A percentile compares a stretch with the other conserved stretches of the same genome.
Evolutionary conservation across 257 asterid genomes (phyloP).

Genomic region (Solanum appendiculatum): DNA sequence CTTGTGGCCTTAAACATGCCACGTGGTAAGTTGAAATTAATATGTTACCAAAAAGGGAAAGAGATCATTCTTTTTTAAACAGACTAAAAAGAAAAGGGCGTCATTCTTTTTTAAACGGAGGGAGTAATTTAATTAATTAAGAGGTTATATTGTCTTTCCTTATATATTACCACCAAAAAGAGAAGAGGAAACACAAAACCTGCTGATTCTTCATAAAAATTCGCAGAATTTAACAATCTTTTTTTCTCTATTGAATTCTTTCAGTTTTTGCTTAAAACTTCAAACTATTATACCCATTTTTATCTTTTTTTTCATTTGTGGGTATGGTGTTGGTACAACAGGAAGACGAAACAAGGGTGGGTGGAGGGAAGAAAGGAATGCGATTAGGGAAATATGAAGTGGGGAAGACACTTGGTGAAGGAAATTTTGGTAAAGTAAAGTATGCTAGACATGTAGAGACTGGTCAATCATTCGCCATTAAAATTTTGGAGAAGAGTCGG

Average conservation of each 20-base stretch:
- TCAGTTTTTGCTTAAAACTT: neutral
- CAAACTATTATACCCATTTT: neutral
- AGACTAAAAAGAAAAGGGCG: no score
- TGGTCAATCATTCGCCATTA: constrained; percentile 62
- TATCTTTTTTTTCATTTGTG: neutral
- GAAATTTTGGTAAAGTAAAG: constrained; percentile 89
- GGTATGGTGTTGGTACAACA: constrained; percentile 33
- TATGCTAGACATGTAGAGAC: constrained; percentile 54
- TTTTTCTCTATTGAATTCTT: no score
- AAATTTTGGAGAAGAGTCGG: constrained; percentile 68
- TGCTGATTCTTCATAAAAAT: neutral
- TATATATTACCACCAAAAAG: neutral
- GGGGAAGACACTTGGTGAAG: constrained; percentile 85
- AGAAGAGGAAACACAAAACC: neutral
- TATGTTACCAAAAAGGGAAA: no score
- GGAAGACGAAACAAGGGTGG: constrained; percentile 5
- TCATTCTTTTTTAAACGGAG: no score
- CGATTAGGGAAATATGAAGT: constrained; percentile 74
- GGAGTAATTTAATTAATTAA: no score
- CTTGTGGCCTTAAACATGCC: no score
- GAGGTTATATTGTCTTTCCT: neutral
- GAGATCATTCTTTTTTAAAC: no score
- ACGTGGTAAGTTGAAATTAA: no score
- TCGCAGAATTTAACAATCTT: no score
- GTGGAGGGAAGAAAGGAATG: constrained; percentile 24